Percentiles rank a stretch among this genome's conserved stretches.
These are phyloP conservation scores for Cytospora piceae DNA, from an alignment of 2,329 filamentous ascomycete genomes.

Conservation along the genomic window DNA sequence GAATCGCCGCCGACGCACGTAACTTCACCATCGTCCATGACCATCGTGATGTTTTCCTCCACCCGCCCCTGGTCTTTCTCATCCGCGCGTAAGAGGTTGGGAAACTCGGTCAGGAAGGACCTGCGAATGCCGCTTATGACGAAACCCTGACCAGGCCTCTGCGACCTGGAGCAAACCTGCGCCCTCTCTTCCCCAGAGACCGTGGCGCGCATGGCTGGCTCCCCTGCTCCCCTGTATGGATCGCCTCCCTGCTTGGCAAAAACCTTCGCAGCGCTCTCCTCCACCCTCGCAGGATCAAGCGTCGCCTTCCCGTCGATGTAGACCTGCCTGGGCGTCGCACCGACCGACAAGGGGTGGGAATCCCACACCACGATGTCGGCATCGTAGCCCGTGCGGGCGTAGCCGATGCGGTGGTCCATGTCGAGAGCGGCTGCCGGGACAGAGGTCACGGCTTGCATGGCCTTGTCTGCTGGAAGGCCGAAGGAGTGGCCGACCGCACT, in stretches of 20 bases:
- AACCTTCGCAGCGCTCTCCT: constrained; percentile 34
- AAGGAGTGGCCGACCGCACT: constrained; percentile 48
- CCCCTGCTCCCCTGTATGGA: constrained; percentile 7
- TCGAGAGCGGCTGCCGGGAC: constrained; percentile 49
- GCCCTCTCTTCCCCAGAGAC: constrained; percentile 34
- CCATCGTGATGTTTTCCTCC: constrained; percentile 40
- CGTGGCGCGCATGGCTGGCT: constrained; percentile 36
- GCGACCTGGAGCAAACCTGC: constrained; percentile 35
- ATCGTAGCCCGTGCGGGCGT: constrained; percentile 49
- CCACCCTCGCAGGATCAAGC: constrained; percentile 40
- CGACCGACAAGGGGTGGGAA: constrained; percentile 49
- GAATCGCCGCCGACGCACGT: constrained; percentile 42
- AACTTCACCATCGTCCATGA: constrained; percentile 46
- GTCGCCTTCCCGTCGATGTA: constrained; percentile 50
- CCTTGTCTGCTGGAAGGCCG: constrained; percentile 44
- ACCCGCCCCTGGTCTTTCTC: not conserved
- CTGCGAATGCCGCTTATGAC: constrained; percentile 44
- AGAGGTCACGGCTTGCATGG: constrained; percentile 50
- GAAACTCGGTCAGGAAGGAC: constrained; percentile 40
- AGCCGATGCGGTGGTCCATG: constrained; percentile 49
- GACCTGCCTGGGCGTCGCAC: constrained; percentile 51
- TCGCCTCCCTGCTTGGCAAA: constrained; percentile 14
- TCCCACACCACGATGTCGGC: constrained; percentile 56
- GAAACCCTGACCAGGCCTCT: constrained; percentile 35
- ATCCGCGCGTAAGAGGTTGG: constrained; percentile 9